Percentiles rank a stretch among this genome's conserved stretches.
Evolutionary conservation across 129 eudicot genomes (phyloP).

Genomic region (Helichrysum umbraculigerum): DNA sequence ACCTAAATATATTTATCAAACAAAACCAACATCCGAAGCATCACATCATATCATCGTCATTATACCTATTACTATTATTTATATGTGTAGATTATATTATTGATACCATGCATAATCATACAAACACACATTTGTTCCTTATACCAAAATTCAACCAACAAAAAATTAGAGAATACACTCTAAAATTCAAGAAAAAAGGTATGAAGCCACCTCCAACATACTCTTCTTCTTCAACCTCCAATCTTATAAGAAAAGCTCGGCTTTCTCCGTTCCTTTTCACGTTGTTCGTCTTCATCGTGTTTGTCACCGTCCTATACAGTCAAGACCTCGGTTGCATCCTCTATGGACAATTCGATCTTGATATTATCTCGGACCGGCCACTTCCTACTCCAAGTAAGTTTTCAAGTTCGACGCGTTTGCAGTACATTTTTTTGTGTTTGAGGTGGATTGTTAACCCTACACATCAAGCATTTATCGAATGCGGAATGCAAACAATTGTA

Average conservation of each 20-base stretch:
- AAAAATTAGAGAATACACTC: conserved; percentile 26
- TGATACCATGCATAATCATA: conserved; percentile 36
- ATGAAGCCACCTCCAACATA: conserved; percentile 72
- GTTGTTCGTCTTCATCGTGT: conserved; percentile 58
- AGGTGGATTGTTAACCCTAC: too few species aligned
- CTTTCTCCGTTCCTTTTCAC: conserved; percentile 65
- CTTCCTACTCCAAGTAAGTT: conserved; percentile 39
- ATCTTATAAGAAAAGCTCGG: conserved; percentile 39
- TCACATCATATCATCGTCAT: conserved; percentile 23
- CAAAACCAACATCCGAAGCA: conserved; percentile 31
- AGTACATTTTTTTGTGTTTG: not conserved
- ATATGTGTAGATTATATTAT: conserved; percentile 12
- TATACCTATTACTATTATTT: not conserved
- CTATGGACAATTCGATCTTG: conserved; percentile 29
- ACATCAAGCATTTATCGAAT: too few species aligned
- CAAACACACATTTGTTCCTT: conserved; percentile 32
- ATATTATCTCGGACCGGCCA: conserved; percentile 8
- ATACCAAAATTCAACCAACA: conserved; percentile 38
- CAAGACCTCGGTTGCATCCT: conserved; percentile 73
- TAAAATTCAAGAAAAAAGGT: conserved; percentile 24
- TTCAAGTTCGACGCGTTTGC: not conserved
- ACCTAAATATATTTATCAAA: conserved; percentile 8
- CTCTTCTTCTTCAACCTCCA: conserved; percentile 40
- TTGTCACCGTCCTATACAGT: conserved; percentile 64
- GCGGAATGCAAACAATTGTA: too few species aligned